Conservation (phyloP, 208 protist species). For the Polymyxa betae region DNA sequence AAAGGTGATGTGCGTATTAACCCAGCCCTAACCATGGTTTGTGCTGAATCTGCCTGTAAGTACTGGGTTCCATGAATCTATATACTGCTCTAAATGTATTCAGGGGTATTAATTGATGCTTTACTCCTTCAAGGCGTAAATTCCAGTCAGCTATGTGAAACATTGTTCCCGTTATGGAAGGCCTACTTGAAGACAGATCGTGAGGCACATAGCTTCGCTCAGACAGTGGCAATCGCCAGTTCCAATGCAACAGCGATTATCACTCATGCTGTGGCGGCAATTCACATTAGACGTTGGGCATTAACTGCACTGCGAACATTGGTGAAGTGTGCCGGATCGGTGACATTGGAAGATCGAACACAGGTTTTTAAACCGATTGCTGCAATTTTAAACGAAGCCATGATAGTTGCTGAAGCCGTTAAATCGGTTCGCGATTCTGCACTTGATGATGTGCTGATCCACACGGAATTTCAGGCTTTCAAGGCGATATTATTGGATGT, state of each 20-base stretch:
- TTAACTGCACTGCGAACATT: not conserved
- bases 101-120: conserved; percentile 11
- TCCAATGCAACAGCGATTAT: not conserved
- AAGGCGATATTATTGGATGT: conserved; percentile 3
- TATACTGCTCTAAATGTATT: not conserved
- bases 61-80: not conserved
- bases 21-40: not conserved
- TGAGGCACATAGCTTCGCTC: not conserved
- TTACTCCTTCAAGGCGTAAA: not conserved
- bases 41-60: not conserved
- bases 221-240: not conserved
- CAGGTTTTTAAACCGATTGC: not conserved
- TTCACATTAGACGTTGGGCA: not conserved
- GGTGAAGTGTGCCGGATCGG: not conserved
- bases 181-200: not conserved
- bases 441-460: not conserved
- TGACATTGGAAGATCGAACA: not conserved
- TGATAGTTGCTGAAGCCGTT: not conserved
- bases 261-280: not conserved
- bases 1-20: not conserved
- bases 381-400: not conserved
- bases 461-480: not conserved
- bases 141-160: not conserved
- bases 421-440: not conserved
- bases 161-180: conserved; percentile 50